These are phyloP conservation scores for Chaetomium sp. DNA, from an alignment of 2,329 filamentous ascomycete species.

Conservation along the genomic window DNA sequence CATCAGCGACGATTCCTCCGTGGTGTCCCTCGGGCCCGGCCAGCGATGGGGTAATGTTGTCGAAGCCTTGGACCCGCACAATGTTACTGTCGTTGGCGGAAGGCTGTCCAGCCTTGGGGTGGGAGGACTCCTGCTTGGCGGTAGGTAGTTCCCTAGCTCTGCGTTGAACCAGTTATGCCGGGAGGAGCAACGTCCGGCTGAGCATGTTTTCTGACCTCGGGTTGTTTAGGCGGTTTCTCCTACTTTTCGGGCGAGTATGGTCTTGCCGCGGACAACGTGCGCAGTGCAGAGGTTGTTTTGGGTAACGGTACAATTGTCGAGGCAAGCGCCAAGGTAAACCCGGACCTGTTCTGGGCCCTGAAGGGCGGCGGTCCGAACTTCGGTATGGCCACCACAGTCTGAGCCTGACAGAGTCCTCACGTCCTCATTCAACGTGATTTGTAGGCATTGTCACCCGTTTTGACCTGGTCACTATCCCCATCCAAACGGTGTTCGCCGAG, in stretches of 20 bases:
- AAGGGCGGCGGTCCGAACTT: neutral
- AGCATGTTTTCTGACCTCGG: neutral
- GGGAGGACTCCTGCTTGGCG: neutral
- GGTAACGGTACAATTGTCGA: neutral
- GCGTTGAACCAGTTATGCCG: no score
- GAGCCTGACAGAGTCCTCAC: neutral
- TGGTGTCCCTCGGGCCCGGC: constrained; percentile 2
- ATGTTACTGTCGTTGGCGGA: neutral
- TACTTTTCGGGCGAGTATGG: constrained; percentile 11
- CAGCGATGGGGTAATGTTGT: neutral
- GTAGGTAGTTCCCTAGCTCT: neutral
- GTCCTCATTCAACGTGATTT: neutral
- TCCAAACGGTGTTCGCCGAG: neutral
- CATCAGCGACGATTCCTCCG: neutral
- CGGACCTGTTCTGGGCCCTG: constrained; percentile 3
- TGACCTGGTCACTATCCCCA: neutral
- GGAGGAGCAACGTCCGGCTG: no score
- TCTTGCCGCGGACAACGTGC: constrained; percentile 14
- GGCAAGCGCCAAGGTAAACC: neutral
- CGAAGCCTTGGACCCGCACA: neutral
- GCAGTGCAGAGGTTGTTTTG: neutral
- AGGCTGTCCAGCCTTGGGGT: constrained; percentile 1
- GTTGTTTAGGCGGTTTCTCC: constrained; percentile 1
- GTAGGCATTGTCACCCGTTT: neutral
- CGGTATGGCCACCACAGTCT: neutral